Evolutionary conservation across 441 rosid genomes (phyloP).

Genomic region (Jatropha podagrica): DNA sequence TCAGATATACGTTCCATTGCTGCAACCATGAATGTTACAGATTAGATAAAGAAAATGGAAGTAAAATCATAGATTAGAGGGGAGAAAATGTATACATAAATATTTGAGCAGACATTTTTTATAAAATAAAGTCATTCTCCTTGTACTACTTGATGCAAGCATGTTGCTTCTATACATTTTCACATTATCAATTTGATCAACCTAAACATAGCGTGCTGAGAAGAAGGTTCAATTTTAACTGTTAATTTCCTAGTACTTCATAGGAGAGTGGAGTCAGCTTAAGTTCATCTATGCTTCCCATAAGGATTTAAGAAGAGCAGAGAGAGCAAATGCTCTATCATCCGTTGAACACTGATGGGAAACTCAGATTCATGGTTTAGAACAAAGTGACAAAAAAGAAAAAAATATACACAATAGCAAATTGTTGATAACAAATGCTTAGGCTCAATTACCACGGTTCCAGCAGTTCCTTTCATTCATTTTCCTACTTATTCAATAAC

Average conservation of each 20-base stretch:
- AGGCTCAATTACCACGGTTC: neutral
- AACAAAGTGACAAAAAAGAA: neutral
- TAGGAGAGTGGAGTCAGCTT: neutral
- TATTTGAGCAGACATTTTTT: neutral
- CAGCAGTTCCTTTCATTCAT: neutral
- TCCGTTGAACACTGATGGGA: neutral
- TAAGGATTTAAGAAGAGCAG: neutral
- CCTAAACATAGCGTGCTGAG: neutral
- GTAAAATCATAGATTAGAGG: neutral
- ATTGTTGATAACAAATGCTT: neutral
- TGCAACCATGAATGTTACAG: neutral
- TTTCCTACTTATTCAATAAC: conserved; percentile 1
- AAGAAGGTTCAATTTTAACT: conserved; percentile 2
- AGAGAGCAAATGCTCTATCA: neutral
- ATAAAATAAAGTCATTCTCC: neutral
- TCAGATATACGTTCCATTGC: neutral
- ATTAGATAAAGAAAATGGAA: neutral
- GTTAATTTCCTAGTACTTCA: neutral
- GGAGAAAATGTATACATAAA: neutral
- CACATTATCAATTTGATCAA: neutral
- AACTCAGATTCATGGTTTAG: neutral
- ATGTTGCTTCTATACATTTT: neutral
- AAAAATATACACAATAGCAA: neutral
- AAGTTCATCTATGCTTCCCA: neutral
- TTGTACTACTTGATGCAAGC: neutral